Percentiles rank a stretch among this genome's conserved stretches.
phyloP scores from a whole-genome alignment of 2,329 filamentous ascomycete species.

The Blumeriella jaapii region DNA sequence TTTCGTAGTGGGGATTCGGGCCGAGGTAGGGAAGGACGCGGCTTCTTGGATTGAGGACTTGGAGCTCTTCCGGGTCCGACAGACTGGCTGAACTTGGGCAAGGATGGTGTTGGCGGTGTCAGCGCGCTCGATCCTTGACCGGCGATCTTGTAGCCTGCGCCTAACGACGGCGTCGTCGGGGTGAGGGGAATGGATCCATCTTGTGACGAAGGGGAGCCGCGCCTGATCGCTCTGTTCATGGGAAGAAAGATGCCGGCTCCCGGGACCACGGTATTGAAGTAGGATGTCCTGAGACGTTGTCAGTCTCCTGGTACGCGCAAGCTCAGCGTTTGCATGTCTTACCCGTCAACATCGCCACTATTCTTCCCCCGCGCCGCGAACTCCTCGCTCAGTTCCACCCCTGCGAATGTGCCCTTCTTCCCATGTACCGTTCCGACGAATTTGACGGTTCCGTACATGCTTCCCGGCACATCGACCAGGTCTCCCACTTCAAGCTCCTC shows the following conservation, averaged over 20 bases:
- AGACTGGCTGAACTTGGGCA: conserved; percentile 81
- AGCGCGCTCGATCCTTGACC: conserved; percentile 39
- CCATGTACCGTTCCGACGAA: conserved; percentile 80
- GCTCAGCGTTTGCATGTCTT: conserved; percentile 29
- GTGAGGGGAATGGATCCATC: conserved; percentile 49
- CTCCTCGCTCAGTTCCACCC: conserved; percentile 75
- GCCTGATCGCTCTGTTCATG: conserved; percentile 64
- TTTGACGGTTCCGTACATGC: conserved; percentile 81
- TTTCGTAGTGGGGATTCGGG: conserved; percentile 77
- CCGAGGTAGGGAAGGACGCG: conserved; percentile 69
- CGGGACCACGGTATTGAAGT: conserved; percentile 69
- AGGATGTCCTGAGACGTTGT: conserved; percentile 43
- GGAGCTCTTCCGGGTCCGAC: conserved; percentile 58
- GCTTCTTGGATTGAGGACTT: conserved; percentile 61
- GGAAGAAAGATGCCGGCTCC: conserved; percentile 92
- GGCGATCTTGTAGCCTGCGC: conserved; percentile 37
- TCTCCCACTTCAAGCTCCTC: conserved; percentile 64
- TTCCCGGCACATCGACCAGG: conserved; percentile 80
- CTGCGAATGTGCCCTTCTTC: conserved; percentile 85
- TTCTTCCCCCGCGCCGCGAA: conserved; percentile 85
- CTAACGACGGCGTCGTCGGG: conserved; percentile 50
- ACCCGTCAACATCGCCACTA: conserved; percentile 92
- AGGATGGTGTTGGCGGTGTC: conserved; percentile 51
- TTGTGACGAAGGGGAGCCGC: conserved; percentile 43
- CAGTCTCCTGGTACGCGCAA: conserved; percentile 13